Evolutionary conservation across 2,329 filamentous ascomycete species (phyloP), one percentile per base, ranked within the genome.

Genomic region (Fusarium anguioides): DNA sequence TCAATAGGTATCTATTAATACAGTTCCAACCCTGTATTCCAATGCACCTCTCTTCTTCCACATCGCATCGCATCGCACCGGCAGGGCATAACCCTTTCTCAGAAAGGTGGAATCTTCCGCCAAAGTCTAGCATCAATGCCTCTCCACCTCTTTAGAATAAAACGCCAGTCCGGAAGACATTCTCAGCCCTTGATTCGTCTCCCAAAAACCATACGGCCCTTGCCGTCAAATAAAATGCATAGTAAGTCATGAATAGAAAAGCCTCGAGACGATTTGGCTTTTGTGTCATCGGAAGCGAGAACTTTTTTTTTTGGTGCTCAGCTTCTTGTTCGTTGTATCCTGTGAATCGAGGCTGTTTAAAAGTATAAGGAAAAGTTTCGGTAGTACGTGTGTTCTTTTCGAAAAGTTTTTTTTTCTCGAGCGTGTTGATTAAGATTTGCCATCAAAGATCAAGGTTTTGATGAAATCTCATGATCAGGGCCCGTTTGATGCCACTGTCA

Each of bases 131-230:
- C 14, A 31, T 31, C 15, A 27, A 37, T 67, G 45, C 50, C 36
- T 53, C 31, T 18, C 44, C 35, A 39, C 39, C 31, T 55, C 42
- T 46, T 49, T 53, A 57, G 55, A 62, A 46, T 57, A 48, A 64
- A 74, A 74, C 72, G 67, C 69, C 71, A 66, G 46, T 55, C 49
- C 44, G 63, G 78, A 82, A 84, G 82, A 84, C 82, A 71, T 58
- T 77, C 79, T 86, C 84, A 86, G 84, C 84, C 81, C 84, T 86
- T 86, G 84, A 86, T 81, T 60, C 72, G 78, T 81, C 82, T 78
- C 78, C 76, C 45, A 55, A 67, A 69, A 50, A 65, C 72, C 68
- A 45, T 75, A 66, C 75, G 68, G 59, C 56, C 44, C 26, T 29
- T 62, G 56, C 72, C 61, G 49, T 62, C 40, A 73, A 29, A n/a